Base-by-base conservation (phyloP, 306 rosid genomes). In the Herpetospermum pedunculosum region DNA sequence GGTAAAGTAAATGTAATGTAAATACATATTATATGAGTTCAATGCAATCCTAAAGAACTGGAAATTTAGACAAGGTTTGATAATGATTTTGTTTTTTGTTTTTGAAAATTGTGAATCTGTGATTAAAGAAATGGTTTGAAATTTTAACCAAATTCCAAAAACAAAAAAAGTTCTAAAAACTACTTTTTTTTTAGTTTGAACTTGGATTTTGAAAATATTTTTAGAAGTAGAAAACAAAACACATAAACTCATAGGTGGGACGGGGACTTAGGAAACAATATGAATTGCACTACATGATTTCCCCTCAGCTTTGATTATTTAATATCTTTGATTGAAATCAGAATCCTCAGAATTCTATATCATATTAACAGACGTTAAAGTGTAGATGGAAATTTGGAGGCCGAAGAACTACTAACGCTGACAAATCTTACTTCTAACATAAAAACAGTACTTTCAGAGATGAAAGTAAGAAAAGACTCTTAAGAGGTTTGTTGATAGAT, bases 1-100 rank as follows among this genome's bases (percentile, higher is more conserved):
- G 76, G 77, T 44, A 76, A 47, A 70, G 37, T 18, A 64, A n/a
- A n/a, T n/a, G n/a, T n/a, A 58, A 58, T 14, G 40, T 14, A 29
- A 28, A 34, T 14, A 38, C 47, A 18, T 16, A 35, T 64, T 3
- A 64, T 64, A 29, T 48, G 28, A 35, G 14, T 37, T 16, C 19
- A 64, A 64, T 13, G 1, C 74, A 58, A 14, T 58, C 21, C 11
- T 28, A 15, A 14, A 54, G 30, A 54, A 13, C 40, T 58, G 38
- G 37, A 28, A n/a, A n/a, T n/a, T n/a, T n/a, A n/a, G n/a, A n/a
- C n/a, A n/a, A n/a, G n/a, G n/a, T n/a, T n/a, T n/a, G n/a, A n/a
- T n/a, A n/a, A n/a, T n/a, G n/a, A n/a, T n/a, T n/a, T n/a, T n/a
- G n/a, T n/a, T n/a, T n/a, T n/a, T n/a, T n/a, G n/a, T n/a, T n/a